Evolutionary conservation across 352 stramenopile species (phyloP).

Genomic region (Phytophthora sansomeana): DNA sequence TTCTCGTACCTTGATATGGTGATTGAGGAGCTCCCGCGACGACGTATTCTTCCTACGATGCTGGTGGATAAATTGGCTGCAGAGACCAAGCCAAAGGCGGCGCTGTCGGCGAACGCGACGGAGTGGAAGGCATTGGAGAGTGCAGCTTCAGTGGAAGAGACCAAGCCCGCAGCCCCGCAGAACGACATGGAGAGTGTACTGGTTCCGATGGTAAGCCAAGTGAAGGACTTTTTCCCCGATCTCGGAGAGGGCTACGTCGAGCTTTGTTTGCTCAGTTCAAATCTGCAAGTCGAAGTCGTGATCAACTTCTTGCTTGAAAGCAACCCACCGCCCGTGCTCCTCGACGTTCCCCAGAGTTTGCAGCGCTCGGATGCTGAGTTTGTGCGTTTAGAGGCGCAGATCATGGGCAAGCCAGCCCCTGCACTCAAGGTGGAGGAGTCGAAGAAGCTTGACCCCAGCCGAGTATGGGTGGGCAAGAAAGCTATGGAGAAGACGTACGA

Average conservation of each 20-base stretch:
- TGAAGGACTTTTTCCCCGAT: constrained; percentile 70
- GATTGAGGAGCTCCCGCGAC: constrained; percentile 63
- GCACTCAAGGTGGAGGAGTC: constrained; percentile 21
- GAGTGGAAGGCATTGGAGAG: constrained; percentile 12
- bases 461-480: constrained; percentile 78
- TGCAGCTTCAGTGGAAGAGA: constrained; percentile 9
- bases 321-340: constrained; percentile 47
- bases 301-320: constrained; percentile 70
- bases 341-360: constrained; percentile 42
- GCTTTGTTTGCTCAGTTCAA: constrained; percentile 57
- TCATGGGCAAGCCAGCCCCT: constrained; percentile 33
- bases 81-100: constrained; percentile 16
- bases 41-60: constrained; percentile 36
- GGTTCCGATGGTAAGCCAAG: constrained; percentile 52
- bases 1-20: constrained; percentile 81
- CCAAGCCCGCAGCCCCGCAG: constrained; percentile 16
- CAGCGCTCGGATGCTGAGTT: constrained; percentile 44
- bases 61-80: constrained; percentile 28
- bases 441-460: constrained; percentile 56
- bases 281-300: constrained; percentile 56
- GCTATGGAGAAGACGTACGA: constrained; percentile 65
- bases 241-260: constrained; percentile 71
- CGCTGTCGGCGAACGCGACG: constrained; percentile 22
- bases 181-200: constrained; percentile 20
- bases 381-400: constrained; percentile 32